A percentile compares a stretch with the other conserved stretches of the same genome.
phyloP scores from a whole-genome alignment of 768 basidiomycete species.

The Phanerochaete carnosa region DNA sequence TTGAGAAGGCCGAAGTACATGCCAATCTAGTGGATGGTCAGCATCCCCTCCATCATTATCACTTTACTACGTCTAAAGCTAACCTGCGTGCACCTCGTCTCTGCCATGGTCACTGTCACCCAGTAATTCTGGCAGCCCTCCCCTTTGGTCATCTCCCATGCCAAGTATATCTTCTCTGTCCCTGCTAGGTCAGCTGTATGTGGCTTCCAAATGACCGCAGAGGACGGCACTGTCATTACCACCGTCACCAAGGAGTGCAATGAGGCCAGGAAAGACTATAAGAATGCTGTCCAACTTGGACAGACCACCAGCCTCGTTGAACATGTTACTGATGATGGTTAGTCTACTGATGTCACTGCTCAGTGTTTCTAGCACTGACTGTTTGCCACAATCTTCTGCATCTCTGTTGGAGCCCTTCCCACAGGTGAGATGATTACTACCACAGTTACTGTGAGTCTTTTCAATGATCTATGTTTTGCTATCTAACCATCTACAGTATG shows the following conservation, averaged over 20 bases:
- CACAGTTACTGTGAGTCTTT: conserved; percentile 37
- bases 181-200: conserved; percentile 53
- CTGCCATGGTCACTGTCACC: conserved; percentile 2
- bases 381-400: conserved; percentile 44
- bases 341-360: conserved; percentile 15
- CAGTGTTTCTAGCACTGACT: not conserved
- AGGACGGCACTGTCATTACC: conserved; percentile 38
- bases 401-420: conserved; percentile 55
- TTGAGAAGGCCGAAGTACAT: conserved; percentile 1
- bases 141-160: conserved; percentile 30
- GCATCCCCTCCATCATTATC: not conserved
- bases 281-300: conserved; percentile 37
- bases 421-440: conserved; percentile 36
- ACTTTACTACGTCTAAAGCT: not conserved
- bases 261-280: conserved; percentile 37
- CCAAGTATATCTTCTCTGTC: conserved; percentile 55
- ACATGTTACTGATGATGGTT: conserved; percentile 49
- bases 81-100: not conserved
- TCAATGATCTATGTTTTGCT: not conserved
- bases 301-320: conserved; percentile 43
- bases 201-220: conserved; percentile 44
- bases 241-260: conserved; percentile 49
- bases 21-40: conserved; percentile 4
- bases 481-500: conserved; percentile 34
- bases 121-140: conserved; percentile 5